Conservation (phyloP, 192 early-diverging fungal genomes). For the Thoreauomyces humboldtii region DNA sequence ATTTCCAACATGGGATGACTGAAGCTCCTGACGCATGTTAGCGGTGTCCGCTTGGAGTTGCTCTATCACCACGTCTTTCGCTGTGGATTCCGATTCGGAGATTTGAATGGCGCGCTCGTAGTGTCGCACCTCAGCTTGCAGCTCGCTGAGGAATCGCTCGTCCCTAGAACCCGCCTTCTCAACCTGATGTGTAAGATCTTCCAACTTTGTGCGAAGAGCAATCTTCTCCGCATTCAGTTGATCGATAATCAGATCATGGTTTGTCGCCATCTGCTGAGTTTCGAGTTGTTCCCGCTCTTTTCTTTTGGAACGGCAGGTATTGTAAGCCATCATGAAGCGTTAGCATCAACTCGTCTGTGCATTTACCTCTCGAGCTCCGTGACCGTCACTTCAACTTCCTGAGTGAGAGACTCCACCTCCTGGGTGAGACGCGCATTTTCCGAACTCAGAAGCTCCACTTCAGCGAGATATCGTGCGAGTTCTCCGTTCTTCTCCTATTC, state of each 20-base stretch:
- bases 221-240: conserved; percentile 45
- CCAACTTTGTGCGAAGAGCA: conserved; percentile 40
- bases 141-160: conserved; percentile 13
- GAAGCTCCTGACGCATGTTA: conserved; percentile 28
- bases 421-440: conserved; percentile 36
- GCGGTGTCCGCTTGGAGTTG: conserved; percentile 30
- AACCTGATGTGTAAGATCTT: conserved; percentile 38
- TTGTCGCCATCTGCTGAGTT: conserved; percentile 22
- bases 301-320: conserved; percentile 25
- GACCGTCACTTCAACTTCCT: conserved; percentile 54
- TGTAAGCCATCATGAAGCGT: no score
- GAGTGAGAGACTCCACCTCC: conserved; percentile 44
- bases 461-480: conserved; percentile 43
- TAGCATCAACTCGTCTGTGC: background rate
- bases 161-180: conserved; percentile 15
- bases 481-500: conserved; percentile 54
- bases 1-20: conserved; percentile 27
- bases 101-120: conserved; percentile 22
- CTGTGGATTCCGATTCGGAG: conserved; percentile 20
- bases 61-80: conserved; percentile 27
- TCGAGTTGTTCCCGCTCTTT: conserved; percentile 37
- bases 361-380: conserved; percentile 47
- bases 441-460: conserved; percentile 42
- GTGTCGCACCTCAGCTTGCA: conserved; percentile 21
- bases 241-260: conserved; percentile 39